These are phyloP conservation scores for Phytopythium sindhum DNA, from an alignment of 352 stramenopile genomes.

Conservation along the genomic window DNA sequence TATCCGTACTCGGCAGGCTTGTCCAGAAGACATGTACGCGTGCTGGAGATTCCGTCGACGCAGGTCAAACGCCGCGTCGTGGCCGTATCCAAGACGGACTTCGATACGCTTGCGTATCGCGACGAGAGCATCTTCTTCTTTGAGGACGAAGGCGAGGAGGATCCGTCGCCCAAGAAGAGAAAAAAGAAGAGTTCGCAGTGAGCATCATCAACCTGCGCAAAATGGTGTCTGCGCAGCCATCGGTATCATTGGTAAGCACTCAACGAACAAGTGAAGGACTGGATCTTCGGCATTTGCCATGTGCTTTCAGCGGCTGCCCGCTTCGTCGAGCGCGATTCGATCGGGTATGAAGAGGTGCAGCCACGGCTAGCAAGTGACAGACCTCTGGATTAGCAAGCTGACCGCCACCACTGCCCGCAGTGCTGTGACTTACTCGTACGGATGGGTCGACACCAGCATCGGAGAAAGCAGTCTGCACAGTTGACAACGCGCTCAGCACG, in stretches of 20 bases:
- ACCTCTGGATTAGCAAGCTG: background rate
- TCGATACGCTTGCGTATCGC: conserved; percentile 52
- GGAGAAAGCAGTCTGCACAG: conserved; percentile 52
- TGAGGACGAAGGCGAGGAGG: conserved; percentile 25
- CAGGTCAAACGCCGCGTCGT: conserved; percentile 73
- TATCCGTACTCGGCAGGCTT: conserved; percentile 52
- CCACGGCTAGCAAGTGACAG: conserved; percentile 42
- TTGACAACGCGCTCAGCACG: background rate
- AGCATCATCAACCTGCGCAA: background rate
- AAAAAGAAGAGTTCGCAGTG: conserved; percentile 4
- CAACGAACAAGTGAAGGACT: background rate
- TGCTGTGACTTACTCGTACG: conserved; percentile 23
- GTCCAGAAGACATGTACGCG: conserved; percentile 30
- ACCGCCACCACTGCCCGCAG: background rate
- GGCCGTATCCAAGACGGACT: conserved; percentile 62
- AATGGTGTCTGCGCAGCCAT: background rate
- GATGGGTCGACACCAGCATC: conserved; percentile 50
- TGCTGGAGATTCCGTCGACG: conserved; percentile 47
- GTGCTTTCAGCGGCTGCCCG: background rate
- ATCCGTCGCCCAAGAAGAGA: conserved; percentile 10
- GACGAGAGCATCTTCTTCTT: conserved; percentile 82
- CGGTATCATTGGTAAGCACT: background rate
- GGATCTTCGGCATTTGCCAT: background rate
- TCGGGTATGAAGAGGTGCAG: conserved; percentile 76
- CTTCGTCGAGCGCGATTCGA: conserved; percentile 52